phyloP scores from a whole-genome alignment of 768 basidiomycete species.

The Phaeotremella fagi region DNA sequence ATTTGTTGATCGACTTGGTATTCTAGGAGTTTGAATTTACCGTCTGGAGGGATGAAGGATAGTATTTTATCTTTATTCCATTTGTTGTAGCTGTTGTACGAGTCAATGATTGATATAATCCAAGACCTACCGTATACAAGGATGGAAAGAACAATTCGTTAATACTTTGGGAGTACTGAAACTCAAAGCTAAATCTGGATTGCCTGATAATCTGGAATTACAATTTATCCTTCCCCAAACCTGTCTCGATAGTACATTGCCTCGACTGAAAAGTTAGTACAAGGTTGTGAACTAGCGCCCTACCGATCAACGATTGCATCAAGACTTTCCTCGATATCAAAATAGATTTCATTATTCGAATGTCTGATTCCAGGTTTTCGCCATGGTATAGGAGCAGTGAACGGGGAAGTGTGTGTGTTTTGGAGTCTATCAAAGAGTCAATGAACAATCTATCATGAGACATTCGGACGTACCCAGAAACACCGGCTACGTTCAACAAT shows the following conservation, averaged over 20 bases:
- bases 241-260: constrained; percentile 61
- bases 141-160: constrained; percentile 79
- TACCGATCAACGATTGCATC: constrained; percentile 74
- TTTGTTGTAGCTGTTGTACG: constrained; percentile 59
- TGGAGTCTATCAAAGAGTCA: constrained; percentile 28
- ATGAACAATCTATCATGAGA: background rate
- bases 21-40: constrained; percentile 74
- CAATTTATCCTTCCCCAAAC: constrained; percentile 74
- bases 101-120: background rate
- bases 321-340: constrained; percentile 80
- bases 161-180: constrained; percentile 71
- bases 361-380: constrained; percentile 76
- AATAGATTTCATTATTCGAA: constrained; percentile 84
- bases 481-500: constrained; percentile 56
- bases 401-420: constrained; percentile 52
- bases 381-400: constrained; percentile 92
- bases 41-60: constrained; percentile 92
- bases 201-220: constrained; percentile 71
- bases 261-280: constrained; percentile 54
- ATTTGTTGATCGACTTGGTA: constrained; percentile 62
- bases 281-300: constrained; percentile 22
- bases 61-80: constrained; percentile 72
- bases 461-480: constrained; percentile 50
- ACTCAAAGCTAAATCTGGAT: constrained; percentile 75
- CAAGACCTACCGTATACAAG: constrained; percentile 72